phyloP scores from a whole-genome alignment of 257 asterid species.

The Euphrasia confusa region DNA sequence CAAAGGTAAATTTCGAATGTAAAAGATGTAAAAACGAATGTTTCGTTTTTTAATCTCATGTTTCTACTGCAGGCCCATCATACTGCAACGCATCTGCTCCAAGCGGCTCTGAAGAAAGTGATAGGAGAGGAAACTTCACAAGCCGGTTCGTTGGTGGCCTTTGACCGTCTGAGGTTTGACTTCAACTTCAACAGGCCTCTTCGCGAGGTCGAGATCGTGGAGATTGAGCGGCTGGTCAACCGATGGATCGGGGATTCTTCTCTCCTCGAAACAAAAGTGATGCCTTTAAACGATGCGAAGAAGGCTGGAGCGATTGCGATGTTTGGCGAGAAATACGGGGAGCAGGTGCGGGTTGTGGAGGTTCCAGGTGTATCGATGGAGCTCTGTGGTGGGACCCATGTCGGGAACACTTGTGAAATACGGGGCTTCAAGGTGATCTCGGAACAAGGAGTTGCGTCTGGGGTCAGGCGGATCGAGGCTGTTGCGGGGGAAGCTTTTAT shows the following conservation, averaged over 20 bases:
- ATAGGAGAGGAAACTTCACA: slow-evolving; percentile 90
- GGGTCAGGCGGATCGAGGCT: slow-evolving; percentile 87
- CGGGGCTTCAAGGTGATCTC: slow-evolving; percentile 81
- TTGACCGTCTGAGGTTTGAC: slow-evolving; percentile 90
- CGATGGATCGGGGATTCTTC: slow-evolving; percentile 85
- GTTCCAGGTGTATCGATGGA: slow-evolving; percentile 97
- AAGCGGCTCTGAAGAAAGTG: slow-evolving; percentile 86
- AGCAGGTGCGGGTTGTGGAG: slow-evolving; percentile 93
- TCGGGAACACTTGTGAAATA: slow-evolving; percentile 63
- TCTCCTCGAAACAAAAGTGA: slow-evolving; percentile 62
- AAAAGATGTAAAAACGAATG: too few species aligned
- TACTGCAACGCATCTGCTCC: slow-evolving; percentile 94
- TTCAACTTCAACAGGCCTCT: slow-evolving; percentile 86
- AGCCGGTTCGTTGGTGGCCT: slow-evolving; percentile 94
- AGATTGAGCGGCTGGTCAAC: slow-evolving; percentile 75
- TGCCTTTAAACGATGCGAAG: slow-evolving; percentile 82
- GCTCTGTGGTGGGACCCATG: slow-evolving; percentile 96
- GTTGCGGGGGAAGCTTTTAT: slow-evolving; percentile 95
- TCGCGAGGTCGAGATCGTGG: slow-evolving; percentile 57
- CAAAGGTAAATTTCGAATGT: slow-evolving; percentile 46
- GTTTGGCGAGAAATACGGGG: slow-evolving; percentile 99
- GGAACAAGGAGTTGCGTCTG: slow-evolving; percentile 87
- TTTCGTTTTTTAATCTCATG: neutral
- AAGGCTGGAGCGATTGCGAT: slow-evolving; percentile 90
- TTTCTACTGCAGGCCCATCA: slow-evolving; percentile 64